A percentile compares a stretch with the other conserved stretches of the same genome.
phyloP scores from a whole-genome alignment of 2,329 filamentous ascomycete genomes.

The Talaromyces sp. region DNA sequence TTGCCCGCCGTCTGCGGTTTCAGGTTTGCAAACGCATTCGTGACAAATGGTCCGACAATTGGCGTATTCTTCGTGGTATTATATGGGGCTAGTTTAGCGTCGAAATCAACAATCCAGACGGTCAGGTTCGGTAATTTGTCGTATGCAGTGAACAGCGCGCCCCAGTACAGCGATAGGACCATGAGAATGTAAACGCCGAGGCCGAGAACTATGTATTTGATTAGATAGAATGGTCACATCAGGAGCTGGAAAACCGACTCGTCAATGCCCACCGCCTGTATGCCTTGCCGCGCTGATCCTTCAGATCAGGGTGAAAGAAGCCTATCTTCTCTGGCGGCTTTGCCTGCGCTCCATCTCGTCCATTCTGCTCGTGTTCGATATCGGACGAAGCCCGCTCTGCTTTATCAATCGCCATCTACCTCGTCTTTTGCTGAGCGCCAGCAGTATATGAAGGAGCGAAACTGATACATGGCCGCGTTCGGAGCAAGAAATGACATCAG shows the following conservation, averaged over 20 bases:
- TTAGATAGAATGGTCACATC: neutral
- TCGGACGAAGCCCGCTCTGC: neutral
- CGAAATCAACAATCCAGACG: conserved; percentile 63
- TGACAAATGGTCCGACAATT: conserved; percentile 57
- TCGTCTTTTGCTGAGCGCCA: neutral
- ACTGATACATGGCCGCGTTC: neutral
- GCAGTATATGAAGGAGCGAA: neutral
- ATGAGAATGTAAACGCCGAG: conserved; percentile 56
- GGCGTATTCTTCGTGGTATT: conserved; percentile 35
- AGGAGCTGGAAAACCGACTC: conserved; percentile 2
- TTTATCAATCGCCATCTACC: neutral
- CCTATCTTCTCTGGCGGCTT: conserved; percentile 2
- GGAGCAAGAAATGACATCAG: neutral
- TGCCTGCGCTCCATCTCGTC: neutral
- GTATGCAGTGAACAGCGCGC: conserved; percentile 52
- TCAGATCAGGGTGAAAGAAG: conserved; percentile 16
- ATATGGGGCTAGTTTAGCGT: conserved; percentile 55
- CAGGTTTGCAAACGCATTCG: conserved; percentile 45
- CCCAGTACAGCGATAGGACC: conserved; percentile 62
- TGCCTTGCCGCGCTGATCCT: conserved; percentile 3
- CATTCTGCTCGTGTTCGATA: neutral
- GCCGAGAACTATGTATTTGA: conserved; percentile 41
- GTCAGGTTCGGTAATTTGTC: conserved; percentile 49
- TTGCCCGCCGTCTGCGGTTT: conserved; percentile 38
- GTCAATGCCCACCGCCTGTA: conserved; percentile 14